Evolutionary conservation across 257 asterid genomes (phyloP).

Genomic region (Gynochthodes officinalis): DNA sequence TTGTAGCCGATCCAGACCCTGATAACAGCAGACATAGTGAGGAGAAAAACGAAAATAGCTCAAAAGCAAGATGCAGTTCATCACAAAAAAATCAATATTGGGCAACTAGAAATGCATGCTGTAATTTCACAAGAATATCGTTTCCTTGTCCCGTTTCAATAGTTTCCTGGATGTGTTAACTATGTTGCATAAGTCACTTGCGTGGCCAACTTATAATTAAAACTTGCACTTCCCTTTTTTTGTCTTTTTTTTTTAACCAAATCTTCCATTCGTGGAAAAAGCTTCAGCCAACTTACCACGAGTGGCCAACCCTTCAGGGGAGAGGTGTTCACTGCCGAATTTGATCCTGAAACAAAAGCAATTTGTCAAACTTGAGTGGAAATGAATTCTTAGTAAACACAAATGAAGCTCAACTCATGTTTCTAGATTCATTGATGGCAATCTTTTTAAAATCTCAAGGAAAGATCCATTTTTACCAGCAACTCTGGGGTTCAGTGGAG

Average conservation of each 20-base stretch:
- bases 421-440: neutral
- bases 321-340: slow-evolving; percentile 18
- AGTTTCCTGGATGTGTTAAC: neutral
- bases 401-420: neutral
- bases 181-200: neutral
- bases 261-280: neutral
- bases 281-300: slow-evolving; percentile 22
- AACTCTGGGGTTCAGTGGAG: slow-evolving; percentile 9
- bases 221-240: neutral
- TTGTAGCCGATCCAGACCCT: slow-evolving; percentile 27
- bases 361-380: neutral
- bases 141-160: neutral
- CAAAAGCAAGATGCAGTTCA: neutral
- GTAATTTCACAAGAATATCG: neutral
- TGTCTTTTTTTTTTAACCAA: too few species aligned
- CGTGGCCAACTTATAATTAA: neutral
- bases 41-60: neutral
- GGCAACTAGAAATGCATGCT: neutral
- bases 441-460: neutral
- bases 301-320: slow-evolving; percentile 40
- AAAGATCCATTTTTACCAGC: slow-evolving; percentile 20
- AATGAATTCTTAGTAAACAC: neutral
- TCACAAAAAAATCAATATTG: neutral
- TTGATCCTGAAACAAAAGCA: slow-evolving; percentile 25
- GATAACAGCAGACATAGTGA: neutral